Percentiles rank a stretch among this genome's conserved stretches.
Evolutionary conservation across 1,284 basidiomycete genomes (phyloP).

Genomic region (Sporisorium sorghi): DNA sequence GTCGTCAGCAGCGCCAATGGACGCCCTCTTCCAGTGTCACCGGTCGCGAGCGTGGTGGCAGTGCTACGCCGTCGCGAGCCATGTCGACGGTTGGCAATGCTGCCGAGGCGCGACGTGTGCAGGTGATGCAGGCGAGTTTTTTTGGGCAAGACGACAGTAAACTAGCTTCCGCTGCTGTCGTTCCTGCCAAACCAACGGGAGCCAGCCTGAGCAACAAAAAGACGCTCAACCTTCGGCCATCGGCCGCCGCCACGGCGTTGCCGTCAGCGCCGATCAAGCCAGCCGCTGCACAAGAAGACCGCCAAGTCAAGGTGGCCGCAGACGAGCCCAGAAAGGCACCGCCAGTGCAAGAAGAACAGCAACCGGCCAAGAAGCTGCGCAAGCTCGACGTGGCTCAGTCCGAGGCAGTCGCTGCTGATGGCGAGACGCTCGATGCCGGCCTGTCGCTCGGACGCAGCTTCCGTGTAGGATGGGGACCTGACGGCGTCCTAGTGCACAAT

Average conservation of each 20-base stretch:
- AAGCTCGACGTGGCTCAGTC: constrained; percentile 70
- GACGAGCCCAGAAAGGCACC: constrained; percentile 6
- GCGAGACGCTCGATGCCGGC: constrained; percentile 81
- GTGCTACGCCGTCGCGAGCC: constrained; percentile 45
- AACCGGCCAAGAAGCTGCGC: constrained; percentile 57
- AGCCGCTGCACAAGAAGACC: constrained; percentile 2
- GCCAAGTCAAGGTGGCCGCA: constrained; percentile 18
- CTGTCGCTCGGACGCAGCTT: constrained; percentile 88
- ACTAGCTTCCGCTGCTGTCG: constrained; percentile 56
- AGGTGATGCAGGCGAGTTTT: constrained; percentile 69
- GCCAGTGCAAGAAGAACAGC: constrained; percentile 22
- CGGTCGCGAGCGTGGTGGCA: constrained; percentile 36
- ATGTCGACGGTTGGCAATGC: constrained; percentile 47
- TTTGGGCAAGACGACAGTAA: constrained; percentile 65
- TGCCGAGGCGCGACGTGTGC: constrained; percentile 61
- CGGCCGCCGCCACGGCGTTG: constrained; percentile 1
- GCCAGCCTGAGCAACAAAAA: constrained; percentile 39
- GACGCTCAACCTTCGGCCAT: constrained; percentile 28
- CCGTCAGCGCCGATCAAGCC: constrained; percentile 11
- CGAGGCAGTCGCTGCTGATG: constrained; percentile 76
- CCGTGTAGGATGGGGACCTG: constrained; percentile 88
- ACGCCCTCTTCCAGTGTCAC: constrained; percentile 36
- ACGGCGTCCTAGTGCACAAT: constrained; percentile 80
- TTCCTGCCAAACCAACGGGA: constrained; percentile 43
- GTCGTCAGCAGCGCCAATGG: constrained; percentile 40